These are phyloP conservation scores for Aphanomyces stellatus DNA, from an alignment of 352 stramenopile species.

Conservation along the genomic window DNA sequence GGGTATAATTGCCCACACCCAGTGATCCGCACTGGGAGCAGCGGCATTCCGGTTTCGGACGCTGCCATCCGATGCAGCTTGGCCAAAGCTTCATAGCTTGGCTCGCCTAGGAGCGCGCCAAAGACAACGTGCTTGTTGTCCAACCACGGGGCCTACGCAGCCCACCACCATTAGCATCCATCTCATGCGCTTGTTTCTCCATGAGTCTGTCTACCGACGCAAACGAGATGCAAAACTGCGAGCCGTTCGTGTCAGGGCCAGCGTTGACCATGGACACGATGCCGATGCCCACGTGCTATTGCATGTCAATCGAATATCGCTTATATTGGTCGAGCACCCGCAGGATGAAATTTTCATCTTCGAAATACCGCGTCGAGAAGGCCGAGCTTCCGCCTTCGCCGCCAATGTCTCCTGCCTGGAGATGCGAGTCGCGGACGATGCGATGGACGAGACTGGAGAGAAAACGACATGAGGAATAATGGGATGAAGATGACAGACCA, in stretches of 20 bases:
- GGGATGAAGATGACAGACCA: not conserved
- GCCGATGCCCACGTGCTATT: slow-evolving; percentile 75
- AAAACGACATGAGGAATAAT: not conserved
- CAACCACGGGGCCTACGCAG: slow-evolving; percentile 43
- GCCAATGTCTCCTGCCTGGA: slow-evolving; percentile 88
- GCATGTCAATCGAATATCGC: too few species aligned
- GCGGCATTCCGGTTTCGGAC: slow-evolving; percentile 39
- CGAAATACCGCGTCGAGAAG: slow-evolving; percentile 63
- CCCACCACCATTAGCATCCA: not conserved
- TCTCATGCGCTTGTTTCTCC: not conserved
- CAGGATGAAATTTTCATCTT: slow-evolving; percentile 93
- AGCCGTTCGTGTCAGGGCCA: slow-evolving; percentile 92
- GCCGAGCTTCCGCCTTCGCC: slow-evolving; percentile 69
- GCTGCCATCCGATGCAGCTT: slow-evolving; percentile 39
- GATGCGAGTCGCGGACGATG: slow-evolving; percentile 87
- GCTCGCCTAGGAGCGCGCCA: slow-evolving; percentile 36
- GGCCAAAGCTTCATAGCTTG: slow-evolving; percentile 39
- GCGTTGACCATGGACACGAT: slow-evolving; percentile 93
- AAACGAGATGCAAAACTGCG: slow-evolving; percentile 93
- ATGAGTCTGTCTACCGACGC: slow-evolving; percentile 22
- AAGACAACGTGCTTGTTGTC: slow-evolving; percentile 82
- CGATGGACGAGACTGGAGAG: slow-evolving; percentile 74
- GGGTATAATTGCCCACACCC: slow-evolving; percentile 40
- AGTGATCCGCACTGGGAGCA: slow-evolving; percentile 35
- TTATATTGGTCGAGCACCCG: not conserved